phyloP scores from a whole-genome alignment of 2,329 filamentous ascomycete species.

The Myriosclerotinia scirpicola region DNA sequence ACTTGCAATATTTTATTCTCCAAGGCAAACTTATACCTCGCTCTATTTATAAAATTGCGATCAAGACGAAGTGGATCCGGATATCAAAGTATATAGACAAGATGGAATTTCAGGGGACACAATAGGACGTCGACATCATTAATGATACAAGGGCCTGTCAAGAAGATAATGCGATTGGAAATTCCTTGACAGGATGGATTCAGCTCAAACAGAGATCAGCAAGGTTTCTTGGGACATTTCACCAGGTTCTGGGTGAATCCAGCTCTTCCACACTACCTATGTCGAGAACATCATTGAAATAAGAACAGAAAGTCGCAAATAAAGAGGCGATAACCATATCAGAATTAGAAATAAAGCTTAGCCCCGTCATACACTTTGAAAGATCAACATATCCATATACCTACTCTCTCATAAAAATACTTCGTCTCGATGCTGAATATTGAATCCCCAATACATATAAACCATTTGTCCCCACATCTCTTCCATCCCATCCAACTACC shows the following conservation, averaged over 20 bases:
- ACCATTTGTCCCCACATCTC: no score
- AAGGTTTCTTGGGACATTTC: constrained; percentile 1
- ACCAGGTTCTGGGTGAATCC: background rate
- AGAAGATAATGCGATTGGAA: constrained; percentile 6
- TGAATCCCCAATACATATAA: no score
- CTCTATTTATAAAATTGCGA: no score
- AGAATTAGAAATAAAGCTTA: background rate
- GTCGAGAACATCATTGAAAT: background rate
- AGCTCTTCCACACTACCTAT: background rate
- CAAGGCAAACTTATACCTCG: no score
- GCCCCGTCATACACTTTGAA: background rate
- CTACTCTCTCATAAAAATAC: no score
- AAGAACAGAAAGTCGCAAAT: background rate
- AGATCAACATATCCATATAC: no score
- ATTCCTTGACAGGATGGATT: background rate
- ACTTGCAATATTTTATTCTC: no score
- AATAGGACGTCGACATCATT: background rate
- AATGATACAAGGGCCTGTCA: background rate
- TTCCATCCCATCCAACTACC: no score
- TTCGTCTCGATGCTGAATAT: no score
- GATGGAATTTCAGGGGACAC: no score
- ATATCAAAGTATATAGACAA: no score
- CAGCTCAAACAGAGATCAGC: constrained; percentile 6
- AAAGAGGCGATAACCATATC: background rate
- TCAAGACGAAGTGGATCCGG: no score